phyloP scores from a whole-genome alignment of 129 eudicot genomes.

The Daucus carota region DH1_v3.0 NC_030385.2:46834501-46835000 shows the following conservation, averaged over 20 bases:
- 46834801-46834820: neutral
- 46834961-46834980: slow-evolving; percentile 17
- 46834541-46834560: slow-evolving; percentile 14
- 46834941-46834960: slow-evolving; percentile 51
- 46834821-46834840: neutral
- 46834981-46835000: slow-evolving; percentile 15
- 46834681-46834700: neutral
- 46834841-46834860: neutral
- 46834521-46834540: neutral
- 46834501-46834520: neutral
- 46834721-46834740: neutral
- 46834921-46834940: slow-evolving; percentile 87
- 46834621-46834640: slow-evolving; percentile 94
- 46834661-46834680: neutral
- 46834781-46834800: neutral
- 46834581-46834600: slow-evolving; percentile 64
- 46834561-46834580: slow-evolving; percentile 58
- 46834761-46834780: neutral
- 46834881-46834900: slow-evolving; percentile 15
- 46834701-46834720: neutral
- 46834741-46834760: neutral
- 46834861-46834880: slow-evolving; percentile 15
- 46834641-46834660: slow-evolving; percentile 43
- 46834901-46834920: slow-evolving; percentile 71
- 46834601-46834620: slow-evolving; percentile 84